Conservation (phyloP, 139 green algal species). For the Chlorella sp. region DNA sequence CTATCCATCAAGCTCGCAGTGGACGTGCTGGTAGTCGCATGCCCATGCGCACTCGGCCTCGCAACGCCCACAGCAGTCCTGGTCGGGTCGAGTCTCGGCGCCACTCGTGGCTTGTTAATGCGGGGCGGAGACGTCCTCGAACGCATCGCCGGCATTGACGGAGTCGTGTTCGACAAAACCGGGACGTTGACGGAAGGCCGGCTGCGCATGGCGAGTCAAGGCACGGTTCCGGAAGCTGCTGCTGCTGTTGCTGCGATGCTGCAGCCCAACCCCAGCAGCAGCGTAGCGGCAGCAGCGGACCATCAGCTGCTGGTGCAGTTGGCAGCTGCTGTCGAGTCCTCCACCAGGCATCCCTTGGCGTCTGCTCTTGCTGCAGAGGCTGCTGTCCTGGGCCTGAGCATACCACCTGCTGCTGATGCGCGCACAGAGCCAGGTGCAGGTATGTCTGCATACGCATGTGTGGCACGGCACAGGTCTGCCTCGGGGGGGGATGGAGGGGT, state of each 20-base stretch:
- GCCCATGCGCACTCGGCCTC: conserved; percentile 91
- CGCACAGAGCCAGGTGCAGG: too few relatives aligned
- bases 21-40: conserved; percentile 93
- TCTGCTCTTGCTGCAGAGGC: too few relatives aligned
- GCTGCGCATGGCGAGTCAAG: too few relatives aligned
- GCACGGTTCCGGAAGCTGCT: conserved; percentile 13
- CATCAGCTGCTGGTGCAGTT: too few relatives aligned
- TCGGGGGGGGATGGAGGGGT: too few relatives aligned
- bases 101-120: conserved; percentile 70
- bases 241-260: not conserved
- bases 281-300: conserved; percentile 7
- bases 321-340: too few relatives aligned
- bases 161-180: conserved; percentile 91
- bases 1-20: conserved; percentile 78
- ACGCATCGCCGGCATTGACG: conserved; percentile 43
- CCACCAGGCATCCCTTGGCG: too few relatives aligned
- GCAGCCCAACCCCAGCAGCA: not conserved
- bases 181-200: conserved; percentile 85
- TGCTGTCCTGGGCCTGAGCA: too few relatives aligned
- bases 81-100: conserved; percentile 73
- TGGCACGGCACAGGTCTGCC: too few relatives aligned
- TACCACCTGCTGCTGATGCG: too few relatives aligned
- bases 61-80: conserved; percentile 93
- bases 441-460: too few relatives aligned
- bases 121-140: conserved; percentile 90